phyloP scores from a whole-genome alignment of 208 protist species.

The Trypanosoma grayi region DNA sequence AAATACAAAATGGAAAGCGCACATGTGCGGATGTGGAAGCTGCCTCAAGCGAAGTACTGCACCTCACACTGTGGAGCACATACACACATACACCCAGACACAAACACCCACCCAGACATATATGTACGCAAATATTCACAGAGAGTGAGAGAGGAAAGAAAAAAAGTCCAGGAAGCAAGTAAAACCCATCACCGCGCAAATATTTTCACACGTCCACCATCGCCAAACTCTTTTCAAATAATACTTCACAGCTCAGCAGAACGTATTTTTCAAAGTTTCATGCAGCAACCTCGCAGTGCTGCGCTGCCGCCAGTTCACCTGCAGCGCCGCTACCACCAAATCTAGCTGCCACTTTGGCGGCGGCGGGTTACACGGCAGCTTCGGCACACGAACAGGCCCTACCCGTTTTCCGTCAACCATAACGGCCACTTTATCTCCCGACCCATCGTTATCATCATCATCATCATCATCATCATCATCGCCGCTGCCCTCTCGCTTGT shows the following conservation, averaged over 20 bases:
- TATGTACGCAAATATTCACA: too few species aligned
- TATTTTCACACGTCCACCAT: too few species aligned
- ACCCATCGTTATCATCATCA: not conserved
- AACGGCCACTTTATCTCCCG: not conserved
- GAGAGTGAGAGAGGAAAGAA: conserved; percentile 29
- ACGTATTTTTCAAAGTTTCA: not conserved
- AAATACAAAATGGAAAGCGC: too few species aligned
- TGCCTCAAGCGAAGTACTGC: too few species aligned
- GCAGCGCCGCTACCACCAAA: conserved; percentile 9
- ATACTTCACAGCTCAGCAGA: not conserved
- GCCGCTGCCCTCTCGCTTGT: not conserved
- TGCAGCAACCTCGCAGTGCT: not conserved
- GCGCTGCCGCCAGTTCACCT: conserved; percentile 11
- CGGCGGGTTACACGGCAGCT: not conserved
- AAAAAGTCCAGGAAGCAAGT: too few species aligned
- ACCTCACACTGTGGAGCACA: too few species aligned
- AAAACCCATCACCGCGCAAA: conserved; percentile 6
- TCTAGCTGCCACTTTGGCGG: conserved; percentile 11
- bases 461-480: not conserved
- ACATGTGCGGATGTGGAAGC: too few species aligned
- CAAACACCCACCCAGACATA: too few species aligned
- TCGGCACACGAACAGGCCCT: conserved; percentile 10
- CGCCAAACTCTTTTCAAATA: not conserved
- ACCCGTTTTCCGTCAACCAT: not conserved
- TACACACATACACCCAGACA: too few species aligned